Evolutionary conservation across 768 basidiomycete genomes (phyloP).

Genomic region (Termitomyces heimii): DNA sequence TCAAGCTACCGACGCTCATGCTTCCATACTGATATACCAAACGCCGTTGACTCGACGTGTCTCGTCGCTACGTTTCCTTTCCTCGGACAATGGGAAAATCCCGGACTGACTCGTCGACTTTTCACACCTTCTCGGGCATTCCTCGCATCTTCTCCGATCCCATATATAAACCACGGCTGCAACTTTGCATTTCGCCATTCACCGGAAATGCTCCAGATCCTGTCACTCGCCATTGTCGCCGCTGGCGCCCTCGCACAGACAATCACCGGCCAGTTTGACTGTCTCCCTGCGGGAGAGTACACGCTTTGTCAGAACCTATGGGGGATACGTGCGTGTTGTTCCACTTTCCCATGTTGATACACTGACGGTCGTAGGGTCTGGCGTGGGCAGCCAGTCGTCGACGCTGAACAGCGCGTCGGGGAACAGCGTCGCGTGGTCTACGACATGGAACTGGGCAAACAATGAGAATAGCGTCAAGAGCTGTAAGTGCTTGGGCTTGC

Average conservation of each 20-base stretch:
- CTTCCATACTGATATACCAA: too few relatives aligned
- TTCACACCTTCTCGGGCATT: too few relatives aligned
- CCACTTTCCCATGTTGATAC: background rate
- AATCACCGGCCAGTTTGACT: slow-evolving; percentile 38
- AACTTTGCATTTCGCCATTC: too few relatives aligned
- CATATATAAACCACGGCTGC: too few relatives aligned
- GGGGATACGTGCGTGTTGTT: slow-evolving; percentile 32
- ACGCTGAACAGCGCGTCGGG: slow-evolving; percentile 35
- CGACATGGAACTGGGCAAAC: slow-evolving; percentile 47
- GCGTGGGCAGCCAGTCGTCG: slow-evolving; percentile 43
- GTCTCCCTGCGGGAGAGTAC: slow-evolving; percentile 39
- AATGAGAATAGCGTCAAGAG: slow-evolving; percentile 48
- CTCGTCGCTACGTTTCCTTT: too few relatives aligned
- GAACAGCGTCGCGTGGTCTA: slow-evolving; percentile 44
- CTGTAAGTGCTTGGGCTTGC: slow-evolving; percentile 35
- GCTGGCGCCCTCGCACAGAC: slow-evolving; percentile 20
- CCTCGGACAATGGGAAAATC: too few relatives aligned
- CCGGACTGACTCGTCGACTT: too few relatives aligned
- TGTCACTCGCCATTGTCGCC: background rate
- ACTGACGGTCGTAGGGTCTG: slow-evolving; percentile 19
- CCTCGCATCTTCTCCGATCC: too few relatives aligned
- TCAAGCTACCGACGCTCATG: too few relatives aligned
- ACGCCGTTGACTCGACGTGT: too few relatives aligned
- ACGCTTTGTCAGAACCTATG: slow-evolving; percentile 55
- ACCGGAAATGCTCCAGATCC: too few relatives aligned